Percentiles rank a stretch among this genome's conserved stretches.
phyloP scores from a whole-genome alignment of 2,329 filamentous ascomycete species.

The Hypoxylon sp. region DNA sequence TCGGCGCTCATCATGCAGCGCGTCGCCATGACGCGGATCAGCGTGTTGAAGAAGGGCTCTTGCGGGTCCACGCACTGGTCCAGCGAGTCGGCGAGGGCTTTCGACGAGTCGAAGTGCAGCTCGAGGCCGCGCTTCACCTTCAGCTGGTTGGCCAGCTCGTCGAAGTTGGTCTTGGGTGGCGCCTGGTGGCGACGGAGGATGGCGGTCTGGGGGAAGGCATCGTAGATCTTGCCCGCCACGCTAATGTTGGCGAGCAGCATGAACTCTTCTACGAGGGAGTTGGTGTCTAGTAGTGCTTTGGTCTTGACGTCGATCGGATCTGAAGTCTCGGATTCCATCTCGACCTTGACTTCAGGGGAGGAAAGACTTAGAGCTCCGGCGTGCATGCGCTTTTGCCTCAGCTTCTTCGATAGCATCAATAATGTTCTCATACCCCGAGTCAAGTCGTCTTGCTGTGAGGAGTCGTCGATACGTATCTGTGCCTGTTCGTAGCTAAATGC shows the following conservation, averaged over 20 bases:
- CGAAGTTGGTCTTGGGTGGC: slow-evolving; percentile 95
- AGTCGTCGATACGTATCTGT: slow-evolving; percentile 92
- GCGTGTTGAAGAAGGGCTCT: slow-evolving; percentile 98
- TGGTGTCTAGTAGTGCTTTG: slow-evolving; percentile 92
- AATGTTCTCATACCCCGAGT: slow-evolving; percentile 90
- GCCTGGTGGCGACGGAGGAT: slow-evolving; percentile 91
- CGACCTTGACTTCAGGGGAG: slow-evolving; percentile 96
- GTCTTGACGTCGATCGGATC: slow-evolving; percentile 97
- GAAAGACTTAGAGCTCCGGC: slow-evolving; percentile 95
- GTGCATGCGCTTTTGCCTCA: slow-evolving; percentile 95
- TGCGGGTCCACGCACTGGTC: slow-evolving; percentile 82
- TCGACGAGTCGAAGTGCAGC: slow-evolving; percentile 85
- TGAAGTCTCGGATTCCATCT: slow-evolving; percentile 94
- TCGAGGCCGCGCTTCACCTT: slow-evolving; percentile 86
- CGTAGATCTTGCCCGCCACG: slow-evolving; percentile 90
- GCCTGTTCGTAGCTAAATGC: slow-evolving; percentile 98
- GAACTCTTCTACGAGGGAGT: slow-evolving; percentile 98
- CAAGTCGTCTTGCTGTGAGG: slow-evolving; percentile 86
- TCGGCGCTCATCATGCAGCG: slow-evolving; percentile 99
- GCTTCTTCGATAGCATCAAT: slow-evolving; percentile 88
- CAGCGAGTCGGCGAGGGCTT: slow-evolving; percentile 92
- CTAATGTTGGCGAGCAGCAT: slow-evolving; percentile 98
- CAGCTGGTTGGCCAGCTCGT: slow-evolving; percentile 91
- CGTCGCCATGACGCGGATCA: slow-evolving; percentile 96
- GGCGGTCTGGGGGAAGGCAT: slow-evolving; percentile 93